Percentiles rank a stretch among this genome's conserved stretches.
These are phyloP conservation scores for Dictyostelium purpureum DNA, from an alignment of 78 protist species.

Conservation along the genomic window DNA sequence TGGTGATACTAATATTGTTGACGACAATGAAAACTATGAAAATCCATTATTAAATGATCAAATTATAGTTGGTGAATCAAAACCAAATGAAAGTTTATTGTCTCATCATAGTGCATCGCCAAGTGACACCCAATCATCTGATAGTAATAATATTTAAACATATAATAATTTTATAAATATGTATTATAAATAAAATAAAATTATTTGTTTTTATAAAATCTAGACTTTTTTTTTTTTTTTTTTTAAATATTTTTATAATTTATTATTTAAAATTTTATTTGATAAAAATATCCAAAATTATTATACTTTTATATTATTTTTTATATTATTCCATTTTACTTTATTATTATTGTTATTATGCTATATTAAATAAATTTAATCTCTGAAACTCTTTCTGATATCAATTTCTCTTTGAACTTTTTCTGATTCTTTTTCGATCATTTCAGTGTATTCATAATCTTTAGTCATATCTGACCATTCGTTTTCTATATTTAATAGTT, in stretches of 20 bases:
- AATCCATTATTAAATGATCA: no score
- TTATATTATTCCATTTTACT: not conserved
- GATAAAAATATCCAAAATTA: not conserved
- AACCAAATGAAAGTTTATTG: no score
- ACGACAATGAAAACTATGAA: no score
- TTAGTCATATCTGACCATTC: conserved; percentile 48
- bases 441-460: conserved; percentile 39
- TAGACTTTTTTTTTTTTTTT: not conserved
- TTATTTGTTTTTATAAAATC: not conserved
- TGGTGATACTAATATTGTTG: no score
- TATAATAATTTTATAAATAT: no score
- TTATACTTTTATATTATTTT: not conserved
- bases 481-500: conserved; percentile 1
- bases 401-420: conserved; percentile 32
- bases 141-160: not conserved
- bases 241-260: not conserved
- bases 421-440: not conserved
- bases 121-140: no score
- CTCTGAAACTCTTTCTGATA: conserved; percentile 52
- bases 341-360: not conserved
- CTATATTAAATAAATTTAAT: not conserved
- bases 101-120: no score
- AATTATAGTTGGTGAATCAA: no score
- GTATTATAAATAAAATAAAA: not conserved
- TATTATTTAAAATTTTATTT: no score